phyloP scores from a whole-genome alignment of 228 moss, liverwort and hornwort species.

The Sphagnum fallax region DNA sequence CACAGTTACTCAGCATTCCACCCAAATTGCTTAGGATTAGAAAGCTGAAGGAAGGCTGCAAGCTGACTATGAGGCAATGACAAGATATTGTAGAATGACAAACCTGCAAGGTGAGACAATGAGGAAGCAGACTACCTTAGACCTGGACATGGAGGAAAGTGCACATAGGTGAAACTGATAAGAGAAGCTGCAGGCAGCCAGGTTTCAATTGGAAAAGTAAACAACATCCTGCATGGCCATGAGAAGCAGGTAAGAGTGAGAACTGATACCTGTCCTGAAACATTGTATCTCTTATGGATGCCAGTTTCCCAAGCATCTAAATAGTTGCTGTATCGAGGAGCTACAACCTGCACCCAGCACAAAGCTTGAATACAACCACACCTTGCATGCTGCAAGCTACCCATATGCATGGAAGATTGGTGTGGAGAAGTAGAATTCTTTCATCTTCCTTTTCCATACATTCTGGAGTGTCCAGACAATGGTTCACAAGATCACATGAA shows the following conservation, averaged over 20 bases:
- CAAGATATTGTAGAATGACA: not conserved
- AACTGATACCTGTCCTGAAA: slow-evolving; percentile 51
- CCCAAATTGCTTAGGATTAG: not conserved
- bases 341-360: slow-evolving; percentile 52
- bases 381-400: too few species aligned
- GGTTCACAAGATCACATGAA: too few species aligned
- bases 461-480: too few species aligned
- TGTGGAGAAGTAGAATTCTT: too few species aligned
- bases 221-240: not conserved
- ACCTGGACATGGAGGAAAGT: too few species aligned
- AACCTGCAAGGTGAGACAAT: not conserved
- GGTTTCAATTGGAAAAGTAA: not conserved
- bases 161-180: not conserved
- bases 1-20: not conserved
- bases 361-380: not conserved
- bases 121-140: not conserved
- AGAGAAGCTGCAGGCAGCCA: not conserved
- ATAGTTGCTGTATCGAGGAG: slow-evolving; percentile 80
- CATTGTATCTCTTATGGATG: slow-evolving; percentile 60
- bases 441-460: too few species aligned
- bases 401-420: too few species aligned
- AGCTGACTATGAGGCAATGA: not conserved
- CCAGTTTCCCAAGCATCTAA: slow-evolving; percentile 82
- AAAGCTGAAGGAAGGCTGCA: not conserved
- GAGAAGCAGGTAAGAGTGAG: not conserved